Evolutionary conservation across 768 basidiomycete genomes (phyloP).

Genomic region (Mrakia blollopis): DNA sequence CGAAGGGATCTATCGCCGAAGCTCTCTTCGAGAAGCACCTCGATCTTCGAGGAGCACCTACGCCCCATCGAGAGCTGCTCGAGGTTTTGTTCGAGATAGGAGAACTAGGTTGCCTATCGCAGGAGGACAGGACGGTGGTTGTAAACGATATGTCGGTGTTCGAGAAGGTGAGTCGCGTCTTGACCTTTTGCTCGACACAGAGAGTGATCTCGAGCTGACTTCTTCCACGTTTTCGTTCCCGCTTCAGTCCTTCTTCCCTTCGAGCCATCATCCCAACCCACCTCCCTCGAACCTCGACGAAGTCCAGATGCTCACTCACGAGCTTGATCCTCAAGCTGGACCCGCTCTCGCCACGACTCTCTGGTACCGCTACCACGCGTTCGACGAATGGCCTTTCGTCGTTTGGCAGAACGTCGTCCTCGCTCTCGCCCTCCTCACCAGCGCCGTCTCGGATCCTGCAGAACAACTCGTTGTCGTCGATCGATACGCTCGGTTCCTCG

Average conservation of each 20-base stretch:
- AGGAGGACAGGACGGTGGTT: background rate
- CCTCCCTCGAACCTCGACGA: constrained; percentile 17
- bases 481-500: constrained; percentile 18
- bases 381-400: constrained; percentile 22
- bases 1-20: constrained; percentile 11
- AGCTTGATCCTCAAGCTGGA: constrained; percentile 13
- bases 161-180: constrained; percentile 10
- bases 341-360: constrained; percentile 28
- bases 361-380: constrained; percentile 25
- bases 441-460: constrained; percentile 1
- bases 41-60: background rate
- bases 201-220: background rate
- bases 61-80: constrained; percentile 10
- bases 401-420: constrained; percentile 27
- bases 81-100: background rate
- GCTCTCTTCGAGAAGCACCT: constrained; percentile 29
- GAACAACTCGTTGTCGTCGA: constrained; percentile 7
- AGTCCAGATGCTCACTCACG: constrained; percentile 23
- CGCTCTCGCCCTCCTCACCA: constrained; percentile 17
- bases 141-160: constrained; percentile 6
- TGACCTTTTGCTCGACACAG: background rate
- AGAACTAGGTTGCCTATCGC: background rate
- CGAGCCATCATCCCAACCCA: constrained; percentile 1
- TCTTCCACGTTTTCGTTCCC: background rate
- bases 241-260: constrained; percentile 15